Conservation (phyloP, 2,329 filamentous ascomycete genomes). For the Aspergillus tamarii region DNA sequence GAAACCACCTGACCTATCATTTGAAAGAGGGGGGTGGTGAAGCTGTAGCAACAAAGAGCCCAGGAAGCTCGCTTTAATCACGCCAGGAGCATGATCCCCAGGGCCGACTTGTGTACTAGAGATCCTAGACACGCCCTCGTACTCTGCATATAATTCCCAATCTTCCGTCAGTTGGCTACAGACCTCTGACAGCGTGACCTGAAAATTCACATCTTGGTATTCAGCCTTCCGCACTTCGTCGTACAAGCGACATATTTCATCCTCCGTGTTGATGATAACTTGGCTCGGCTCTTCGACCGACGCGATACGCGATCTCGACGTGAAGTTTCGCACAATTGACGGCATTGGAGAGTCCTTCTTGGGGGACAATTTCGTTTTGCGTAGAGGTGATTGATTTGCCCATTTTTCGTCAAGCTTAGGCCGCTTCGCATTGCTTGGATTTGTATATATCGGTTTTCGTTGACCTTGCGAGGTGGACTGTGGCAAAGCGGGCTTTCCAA, state of each 20-base stretch:
- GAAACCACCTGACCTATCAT: constrained; percentile 23
- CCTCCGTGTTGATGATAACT: constrained; percentile 76
- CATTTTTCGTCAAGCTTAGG: constrained; percentile 47
- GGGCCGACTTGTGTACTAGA: constrained; percentile 64
- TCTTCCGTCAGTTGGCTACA: constrained; percentile 38
- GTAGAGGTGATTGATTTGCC: constrained; percentile 37
- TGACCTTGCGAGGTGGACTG: constrained; percentile 23
- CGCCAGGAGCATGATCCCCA: constrained; percentile 62
- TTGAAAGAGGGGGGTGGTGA: constrained; percentile 66
- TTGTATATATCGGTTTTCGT: constrained; percentile 46
- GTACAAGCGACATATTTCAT: constrained; percentile 67
- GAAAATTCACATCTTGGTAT: constrained; percentile 35
- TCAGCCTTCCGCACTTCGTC: constrained; percentile 43
- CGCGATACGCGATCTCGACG: constrained; percentile 59
- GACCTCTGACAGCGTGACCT: constrained; percentile 36
- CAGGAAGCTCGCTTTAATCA: constrained; percentile 78
- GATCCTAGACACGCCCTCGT: constrained; percentile 52
- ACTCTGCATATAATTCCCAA: constrained; percentile 36
- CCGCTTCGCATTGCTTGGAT: constrained; percentile 46
- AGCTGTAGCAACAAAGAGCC: constrained; percentile 76
- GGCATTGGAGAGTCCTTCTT: constrained; percentile 67
- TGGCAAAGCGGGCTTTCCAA: constrained; percentile 28
- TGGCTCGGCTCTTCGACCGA: constrained; percentile 69
- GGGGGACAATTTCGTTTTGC: constrained; percentile 38
- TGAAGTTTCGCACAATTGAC: constrained; percentile 72